Base-by-base conservation (phyloP, 2,329 filamentous ascomycete species). In the Emmonsiellopsis sp. region DNA sequence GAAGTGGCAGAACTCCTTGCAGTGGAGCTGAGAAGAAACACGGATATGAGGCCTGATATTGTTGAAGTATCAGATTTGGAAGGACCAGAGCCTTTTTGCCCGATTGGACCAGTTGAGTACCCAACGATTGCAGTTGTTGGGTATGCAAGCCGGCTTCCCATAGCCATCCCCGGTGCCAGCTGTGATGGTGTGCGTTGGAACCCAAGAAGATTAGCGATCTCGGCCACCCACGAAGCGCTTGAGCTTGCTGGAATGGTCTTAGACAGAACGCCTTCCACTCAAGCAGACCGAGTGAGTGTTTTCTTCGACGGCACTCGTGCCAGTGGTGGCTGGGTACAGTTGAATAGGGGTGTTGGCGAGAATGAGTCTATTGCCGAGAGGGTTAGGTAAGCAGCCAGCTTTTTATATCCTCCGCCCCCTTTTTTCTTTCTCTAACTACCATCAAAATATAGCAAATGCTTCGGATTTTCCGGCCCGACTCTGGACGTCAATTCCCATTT, bases 181-280 rank as follows among this genome's bases (percentile, higher is more conserved):
- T 27, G 21, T 5, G 21, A 27, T 27, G 5, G 21, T 27, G 21
- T 27, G 21, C 21, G 5, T 27, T 27, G 21, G 21, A 27, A 3
- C 21, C 88, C 79, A 87, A 27, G 89, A 66, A 80, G 88, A 61
- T 76, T 91, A 60, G 85, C 86, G 3, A 72, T 93, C 17, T 81
- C 84, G 6, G 89, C 87, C 2, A 86, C 86, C 0, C 92, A 90
- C 61, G 87, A 92, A 64, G 87, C 88, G 0, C 75, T 92, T 49
- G 88, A 93, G 66, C 88, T 88, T 82, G 84, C 85, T 32, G 87
- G 87, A 1, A 87, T 88, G 61, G 83, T 88, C 5, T 83, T 85
- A 0, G 86, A 87, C 67, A 76, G 85, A 50, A 87, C 84, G 0
- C 79, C 84, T 0, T 85, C 84, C 0, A 87, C 83, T 1, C 79